Conservation (phyloP, 1,284 basidiomycete genomes). For the Rhodotorula glutinis region DNA sequence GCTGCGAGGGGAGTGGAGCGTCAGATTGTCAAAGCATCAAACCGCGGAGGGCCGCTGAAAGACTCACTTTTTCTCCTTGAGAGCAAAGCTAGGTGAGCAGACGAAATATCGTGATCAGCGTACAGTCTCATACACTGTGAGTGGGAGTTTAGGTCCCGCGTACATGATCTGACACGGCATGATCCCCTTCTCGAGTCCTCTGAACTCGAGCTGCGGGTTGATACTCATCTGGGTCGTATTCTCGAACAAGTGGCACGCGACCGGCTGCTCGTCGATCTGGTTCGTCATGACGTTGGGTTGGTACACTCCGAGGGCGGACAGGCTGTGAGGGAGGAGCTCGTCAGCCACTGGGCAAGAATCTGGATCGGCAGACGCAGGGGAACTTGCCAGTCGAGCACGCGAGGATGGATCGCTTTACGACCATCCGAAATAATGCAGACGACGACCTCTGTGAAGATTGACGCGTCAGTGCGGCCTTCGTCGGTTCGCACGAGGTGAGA, state of each 20-base stretch:
- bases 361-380: neutral
- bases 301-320: slow-evolving; percentile 63
- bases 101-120: too few species aligned
- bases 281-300: slow-evolving; percentile 80
- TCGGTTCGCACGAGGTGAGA: slow-evolving; percentile 46
- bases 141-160: slow-evolving; percentile 27
- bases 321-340: slow-evolving; percentile 48
- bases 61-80: slow-evolving; percentile 75
- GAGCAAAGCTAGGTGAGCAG: slow-evolving; percentile 49
- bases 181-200: slow-evolving; percentile 88
- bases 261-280: slow-evolving; percentile 77
- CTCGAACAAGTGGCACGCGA: slow-evolving; percentile 85
- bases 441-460: slow-evolving; percentile 63
- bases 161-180: slow-evolving; percentile 89
- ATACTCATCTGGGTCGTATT: slow-evolving; percentile 89
- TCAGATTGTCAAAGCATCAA: neutral
- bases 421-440: slow-evolving; percentile 96
- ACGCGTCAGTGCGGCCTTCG: too few species aligned
- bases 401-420: slow-evolving; percentile 83
- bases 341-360: neutral
- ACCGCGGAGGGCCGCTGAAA: neutral
- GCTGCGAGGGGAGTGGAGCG: slow-evolving; percentile 22
- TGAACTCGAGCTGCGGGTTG: slow-evolving; percentile 84
- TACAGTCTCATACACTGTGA: neutral
- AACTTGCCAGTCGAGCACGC: slow-evolving; percentile 79